Evolutionary conservation across 2,329 filamentous ascomycete genomes (phyloP).

Genomic region (Exophiala xenobiotica): DNA sequence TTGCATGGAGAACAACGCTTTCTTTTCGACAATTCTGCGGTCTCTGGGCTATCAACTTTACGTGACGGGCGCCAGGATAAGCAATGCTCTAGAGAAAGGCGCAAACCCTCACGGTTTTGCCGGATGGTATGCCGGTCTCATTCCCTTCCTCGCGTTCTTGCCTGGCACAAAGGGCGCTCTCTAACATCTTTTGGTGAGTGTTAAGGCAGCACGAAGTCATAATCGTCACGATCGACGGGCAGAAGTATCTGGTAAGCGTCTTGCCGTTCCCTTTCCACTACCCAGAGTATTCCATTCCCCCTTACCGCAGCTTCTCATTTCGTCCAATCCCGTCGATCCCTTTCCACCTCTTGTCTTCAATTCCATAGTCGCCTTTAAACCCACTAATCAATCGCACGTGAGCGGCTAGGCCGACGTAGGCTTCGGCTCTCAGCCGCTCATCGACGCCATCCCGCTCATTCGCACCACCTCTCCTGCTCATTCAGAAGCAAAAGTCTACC

Average conservation of each 20-base stretch:
- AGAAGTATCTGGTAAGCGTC: constrained; percentile 41
- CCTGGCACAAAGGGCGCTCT: no score
- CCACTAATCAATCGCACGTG: background rate
- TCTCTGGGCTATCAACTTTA: constrained; percentile 56
- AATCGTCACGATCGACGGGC: constrained; percentile 56
- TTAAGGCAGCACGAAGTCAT: constrained; percentile 61
- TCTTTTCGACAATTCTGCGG: constrained; percentile 53
- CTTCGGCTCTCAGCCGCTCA: constrained; percentile 33
- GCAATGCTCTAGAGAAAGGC: constrained; percentile 37
- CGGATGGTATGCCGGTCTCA: constrained; percentile 44
- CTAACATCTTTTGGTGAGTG: no score
- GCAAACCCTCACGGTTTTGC: constrained; percentile 40
- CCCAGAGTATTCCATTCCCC: background rate
- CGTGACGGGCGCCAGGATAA: constrained; percentile 54
- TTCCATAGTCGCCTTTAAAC: background rate
- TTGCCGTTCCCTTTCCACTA: background rate
- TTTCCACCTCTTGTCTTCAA: background rate
- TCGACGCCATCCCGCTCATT: constrained; percentile 31
- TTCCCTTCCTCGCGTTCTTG: background rate
- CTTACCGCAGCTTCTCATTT: no score
- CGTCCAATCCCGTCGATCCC: background rate
- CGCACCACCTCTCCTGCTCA: constrained; percentile 12
- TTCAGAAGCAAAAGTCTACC: constrained; percentile 29
- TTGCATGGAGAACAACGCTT: constrained; percentile 60
- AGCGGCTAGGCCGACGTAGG: constrained; percentile 13